Evolutionary conservation across 2,329 filamentous ascomycete species (phyloP), one percentile per base, ranked within the genome.

Genomic region (Ascochyta clinopodiicola): DNA sequence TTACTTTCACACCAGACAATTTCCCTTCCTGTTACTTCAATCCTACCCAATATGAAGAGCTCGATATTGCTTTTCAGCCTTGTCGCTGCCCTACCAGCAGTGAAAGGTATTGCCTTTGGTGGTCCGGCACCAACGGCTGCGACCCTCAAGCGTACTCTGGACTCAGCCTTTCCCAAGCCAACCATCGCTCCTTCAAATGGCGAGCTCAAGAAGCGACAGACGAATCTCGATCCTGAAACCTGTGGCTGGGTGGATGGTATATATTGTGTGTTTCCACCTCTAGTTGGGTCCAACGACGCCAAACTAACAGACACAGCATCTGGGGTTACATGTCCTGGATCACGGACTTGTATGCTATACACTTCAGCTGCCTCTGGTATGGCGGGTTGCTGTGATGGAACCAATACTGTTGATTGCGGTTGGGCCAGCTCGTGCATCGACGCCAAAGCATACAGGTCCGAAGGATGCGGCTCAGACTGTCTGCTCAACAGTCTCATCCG

Each of bases 391-490:
- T 71, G 68, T 39, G 39, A 52, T 10, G 63, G 60, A 13, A 36
- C 29, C 7, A 63, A 72, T 34, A 62, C 57, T 2, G 55, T 66
- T 44, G 44, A 61, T 19, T 71, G 68, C 38, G 63, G 58, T 13
- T 72, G 64, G 67, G 59, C 56, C n/a, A 61, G 59, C 22, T 61
- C 53, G n/a, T 72, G 67, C 38, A 47, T 72, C n/a, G 66, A 69
- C 49, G 64, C 62, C 34, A 50, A 52, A 10, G 47, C 22, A 12
- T 67, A 56, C 29, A 50, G 25, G 1, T 57, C 63, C 15, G 56
- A 57, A 6, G 35, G 38, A 25, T 71, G 67, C 37, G 59, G 54
- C 17, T 25, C 51, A 2, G 51, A 44, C 37, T 72, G 69, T 46
- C 19, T 56, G 17, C 17, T 44, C 15, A 61, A 72, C 37, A 51